Evolutionary conservation across 225 moss, liverwort and hornwort species (phyloP).

Genomic region (Pleurozium schreberi): DNA sequence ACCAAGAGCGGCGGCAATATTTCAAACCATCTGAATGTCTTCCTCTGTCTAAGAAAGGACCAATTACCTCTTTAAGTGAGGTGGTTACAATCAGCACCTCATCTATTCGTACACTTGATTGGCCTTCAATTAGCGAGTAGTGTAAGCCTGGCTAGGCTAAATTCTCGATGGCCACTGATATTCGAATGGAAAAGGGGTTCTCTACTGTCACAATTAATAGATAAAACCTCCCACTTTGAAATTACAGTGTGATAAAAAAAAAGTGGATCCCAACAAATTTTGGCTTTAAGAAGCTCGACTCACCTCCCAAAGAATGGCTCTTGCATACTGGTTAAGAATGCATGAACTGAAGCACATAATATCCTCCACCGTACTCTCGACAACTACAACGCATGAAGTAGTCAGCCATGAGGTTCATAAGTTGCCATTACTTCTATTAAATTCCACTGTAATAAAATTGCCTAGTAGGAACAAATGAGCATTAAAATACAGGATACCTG

Average conservation of each 20-base stretch:
- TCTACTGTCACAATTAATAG: background rate
- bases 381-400: background rate
- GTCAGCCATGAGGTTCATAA: background rate
- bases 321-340: background rate
- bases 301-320: background rate
- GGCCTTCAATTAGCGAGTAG: background rate
- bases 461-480: background rate
- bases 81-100: background rate
- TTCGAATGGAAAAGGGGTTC: background rate
- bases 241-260: too few species aligned
- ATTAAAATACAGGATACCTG: constrained; percentile 7
- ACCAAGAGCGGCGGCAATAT: background rate
- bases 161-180: background rate
- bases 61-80: background rate
- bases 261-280: background rate
- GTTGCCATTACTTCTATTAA: background rate
- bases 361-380: background rate
- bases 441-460: background rate
- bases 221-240: background rate
- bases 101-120: background rate
- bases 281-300: background rate
- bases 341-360: background rate
- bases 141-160: background rate
- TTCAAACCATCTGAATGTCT: background rate
- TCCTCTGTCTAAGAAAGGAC: background rate